Percentiles rank a stretch among this genome's conserved stretches.
Evolutionary conservation across 2,329 filamentous ascomycete genomes (phyloP).

Genomic region (Metarhizium humberi): DNA sequence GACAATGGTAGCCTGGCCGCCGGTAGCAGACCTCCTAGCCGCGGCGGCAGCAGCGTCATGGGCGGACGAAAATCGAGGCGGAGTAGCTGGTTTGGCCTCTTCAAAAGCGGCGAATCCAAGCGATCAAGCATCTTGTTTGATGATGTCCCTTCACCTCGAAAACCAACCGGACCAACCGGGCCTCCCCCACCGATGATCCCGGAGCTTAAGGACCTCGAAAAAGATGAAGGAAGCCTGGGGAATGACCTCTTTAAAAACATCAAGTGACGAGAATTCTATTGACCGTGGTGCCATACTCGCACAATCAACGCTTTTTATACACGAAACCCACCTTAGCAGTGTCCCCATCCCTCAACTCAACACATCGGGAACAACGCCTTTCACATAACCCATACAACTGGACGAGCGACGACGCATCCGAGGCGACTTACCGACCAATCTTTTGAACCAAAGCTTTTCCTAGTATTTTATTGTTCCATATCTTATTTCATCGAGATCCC

Average conservation of each 20-base stretch:
- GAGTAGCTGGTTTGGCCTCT: slow-evolving; percentile 49
- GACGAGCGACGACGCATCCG: slow-evolving; percentile 17
- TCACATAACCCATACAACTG: slow-evolving; percentile 10
- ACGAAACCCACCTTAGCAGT: background rate
- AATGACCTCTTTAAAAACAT: slow-evolving; percentile 51
- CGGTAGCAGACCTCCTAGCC: slow-evolving; percentile 38
- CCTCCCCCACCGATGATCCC: slow-evolving; percentile 54
- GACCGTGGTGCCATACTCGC: background rate
- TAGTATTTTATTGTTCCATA: slow-evolving; percentile 1
- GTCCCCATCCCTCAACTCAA: background rate
- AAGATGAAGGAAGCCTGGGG: slow-evolving; percentile 37
- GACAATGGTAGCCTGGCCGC: slow-evolving; percentile 22
- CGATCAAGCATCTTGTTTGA: slow-evolving; percentile 36
- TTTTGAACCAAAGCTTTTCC: slow-evolving; percentile 8
- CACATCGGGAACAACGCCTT: background rate
- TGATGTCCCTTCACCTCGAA: slow-evolving; percentile 22
- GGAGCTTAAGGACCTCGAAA: slow-evolving; percentile 43
- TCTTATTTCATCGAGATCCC: background rate
- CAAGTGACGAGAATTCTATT: slow-evolving; percentile 29
- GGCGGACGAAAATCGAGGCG: slow-evolving; percentile 47
- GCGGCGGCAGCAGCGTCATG: slow-evolving; percentile 35
- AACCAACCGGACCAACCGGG: slow-evolving; percentile 31
- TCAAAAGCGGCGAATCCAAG: slow-evolving; percentile 31
- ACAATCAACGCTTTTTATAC: background rate
- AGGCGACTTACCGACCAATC: slow-evolving; percentile 7